Evolutionary conservation across 176 grass and related monocot species (phyloP), one percentile per base, ranked within the genome.

Genomic region (Pontederia crassipes): DNA sequence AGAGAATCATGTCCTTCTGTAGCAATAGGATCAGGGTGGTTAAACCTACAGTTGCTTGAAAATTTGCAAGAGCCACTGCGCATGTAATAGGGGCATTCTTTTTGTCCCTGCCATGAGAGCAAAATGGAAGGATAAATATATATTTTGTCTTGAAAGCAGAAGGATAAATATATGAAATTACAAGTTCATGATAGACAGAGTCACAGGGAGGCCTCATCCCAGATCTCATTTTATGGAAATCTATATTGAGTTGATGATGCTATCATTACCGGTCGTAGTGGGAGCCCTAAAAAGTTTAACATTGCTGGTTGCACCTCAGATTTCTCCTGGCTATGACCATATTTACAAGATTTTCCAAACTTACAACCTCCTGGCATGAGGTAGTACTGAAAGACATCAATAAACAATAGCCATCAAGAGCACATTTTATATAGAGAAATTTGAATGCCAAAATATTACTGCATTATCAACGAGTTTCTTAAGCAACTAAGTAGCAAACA

Each of bases 51-150:
- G 46, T 65, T 65, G 20, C 62, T 65, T 10, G 62, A 65, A 51
- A 28, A 65, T 65, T 65, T 65, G 62, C 62, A 65, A 14, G 4
- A 13, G 27, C 62, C 62, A 65, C 47, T 65, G 17, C 20, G 46
- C 62, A 65, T 51, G 48, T 65, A 65, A 14, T 65, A 65, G 46
- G 62, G 62, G 48, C 62, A 65, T 51, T 65, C 62, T 28, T 65
- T 65, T 51, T 65, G 47, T 65, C 62, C 62, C 62, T 65, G 11
- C 8, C 26, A 51, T 26, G 4, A n/a, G 12, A 50, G 12, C 32
- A 27, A 49, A 59, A 12, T 1, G 45, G 50, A 28, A 3, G 7
- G 18, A 28, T 49, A 26, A 51, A 17, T 49, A 45, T 16, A 45
- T 16, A 45, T 15, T n/a, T 32, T n/a, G 20, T 24, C 20, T 24